Conservation (phyloP, 148 eudicot species). For the Diospyros kaki region DNA sequence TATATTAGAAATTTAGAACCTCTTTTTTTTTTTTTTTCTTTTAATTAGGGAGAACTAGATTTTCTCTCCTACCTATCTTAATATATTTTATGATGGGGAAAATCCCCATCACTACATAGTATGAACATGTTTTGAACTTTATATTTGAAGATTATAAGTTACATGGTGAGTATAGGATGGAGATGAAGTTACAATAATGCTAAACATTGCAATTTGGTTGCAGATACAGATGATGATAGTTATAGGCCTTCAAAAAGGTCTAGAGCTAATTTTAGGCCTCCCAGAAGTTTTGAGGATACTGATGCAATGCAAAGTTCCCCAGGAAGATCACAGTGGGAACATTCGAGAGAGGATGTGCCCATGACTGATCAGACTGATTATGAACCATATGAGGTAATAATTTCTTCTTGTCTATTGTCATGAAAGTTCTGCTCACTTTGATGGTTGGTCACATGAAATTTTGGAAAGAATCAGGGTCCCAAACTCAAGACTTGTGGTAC, state of each 20-base stretch:
- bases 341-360: constrained; percentile 67
- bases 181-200: neutral
- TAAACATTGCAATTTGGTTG: constrained; percentile 9
- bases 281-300: constrained; percentile 61
- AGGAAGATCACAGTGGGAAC: constrained; percentile 66
- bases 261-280: constrained; percentile 55
- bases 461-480: neutral
- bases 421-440: neutral
- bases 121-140: too few relatives aligned
- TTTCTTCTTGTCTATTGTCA: neutral
- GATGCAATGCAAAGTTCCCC: constrained; percentile 89
- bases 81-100: too few relatives aligned
- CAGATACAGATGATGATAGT: constrained; percentile 87
- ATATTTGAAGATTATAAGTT: too few relatives aligned
- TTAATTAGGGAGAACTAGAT: too few relatives aligned
- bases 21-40: too few relatives aligned
- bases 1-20: too few relatives aligned
- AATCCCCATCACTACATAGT: too few relatives aligned
- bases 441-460: neutral
- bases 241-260: constrained; percentile 78
- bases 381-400: constrained; percentile 61
- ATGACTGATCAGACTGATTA: constrained; percentile 88
- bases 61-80: too few relatives aligned
- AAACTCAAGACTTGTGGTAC: neutral
- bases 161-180: neutral